Conservation (phyloP, 73 alveolate species). For the Paramecium primaurelia region DNA sequence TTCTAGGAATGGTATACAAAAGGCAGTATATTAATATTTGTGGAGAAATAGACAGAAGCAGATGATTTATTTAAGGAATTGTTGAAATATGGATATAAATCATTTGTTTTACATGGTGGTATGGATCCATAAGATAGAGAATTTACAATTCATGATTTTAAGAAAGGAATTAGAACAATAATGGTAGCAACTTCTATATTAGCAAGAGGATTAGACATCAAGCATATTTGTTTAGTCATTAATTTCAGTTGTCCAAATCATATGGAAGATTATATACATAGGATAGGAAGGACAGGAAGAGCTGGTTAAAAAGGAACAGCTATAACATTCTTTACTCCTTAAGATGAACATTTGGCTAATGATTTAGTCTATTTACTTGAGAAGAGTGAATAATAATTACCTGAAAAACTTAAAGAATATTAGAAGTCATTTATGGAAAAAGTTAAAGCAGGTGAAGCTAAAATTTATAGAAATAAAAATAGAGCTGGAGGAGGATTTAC, state of each 20-base stretch:
- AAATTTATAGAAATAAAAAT: conserved; percentile 85
- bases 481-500: conserved; percentile 95
- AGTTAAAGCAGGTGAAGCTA: conserved; percentile 94
- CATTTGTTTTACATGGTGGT: conserved; percentile 94
- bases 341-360: conserved; percentile 87
- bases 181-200: conserved; percentile 96
- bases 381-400: conserved; percentile 84
- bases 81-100: conserved; percentile 80
- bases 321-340: conserved; percentile 91
- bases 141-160: conserved; percentile 86
- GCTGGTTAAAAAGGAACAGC: conserved; percentile 98
- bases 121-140: conserved; percentile 97
- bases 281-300: conserved; percentile 99
- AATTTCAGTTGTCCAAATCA: conserved; percentile 97
- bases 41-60: conserved; percentile 92
- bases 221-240: conserved; percentile 85
- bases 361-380: conserved; percentile 92
- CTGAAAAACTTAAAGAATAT: conserved; percentile 87
- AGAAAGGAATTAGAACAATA: conserved; percentile 87
- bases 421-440: conserved; percentile 82
- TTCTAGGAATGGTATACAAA: conserved; percentile 81
- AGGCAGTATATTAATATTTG: conserved; percentile 92
- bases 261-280: conserved; percentile 97
- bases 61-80: conserved; percentile 93
- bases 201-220: conserved; percentile 97